Evolutionary conservation across 257 asterid genomes (phyloP), one percentile per base, ranked within the genome.

Genomic region (Knoxia roxburghii): DNA sequence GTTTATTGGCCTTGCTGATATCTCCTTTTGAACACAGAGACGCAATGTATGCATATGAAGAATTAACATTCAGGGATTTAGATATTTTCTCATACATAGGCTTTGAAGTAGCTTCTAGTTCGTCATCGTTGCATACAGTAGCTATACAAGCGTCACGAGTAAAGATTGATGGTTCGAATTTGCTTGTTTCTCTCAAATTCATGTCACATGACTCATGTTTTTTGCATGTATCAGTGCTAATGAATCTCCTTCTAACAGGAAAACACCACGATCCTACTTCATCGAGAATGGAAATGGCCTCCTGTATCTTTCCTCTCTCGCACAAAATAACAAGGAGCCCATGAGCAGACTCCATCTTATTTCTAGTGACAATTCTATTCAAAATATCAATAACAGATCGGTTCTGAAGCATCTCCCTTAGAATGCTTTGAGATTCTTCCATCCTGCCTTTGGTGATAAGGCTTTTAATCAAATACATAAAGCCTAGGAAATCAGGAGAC

Each of bases 381-480:
- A 90, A 77, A 74, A 84, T 80, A 79, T 79, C 81, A 71, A 78
- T 64, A 37, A 90, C 87, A 14, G 83, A 81, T 68, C 65, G 73
- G 35, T 72, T 73, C 62, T 75, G 88, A 75, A 93, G 91, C 99
- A 93, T 93, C 80, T 84, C 87, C 73, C 88, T 84, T 69, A 90
- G 79, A 73, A 93, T 78, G 73, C 82, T 78, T 61, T 86, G 81
- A 64, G 95, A 85, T 80, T 93, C 99, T 80, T 90, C 99, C 95
- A 93, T 88, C 76, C 99, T 88, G 73, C 99, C 99, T 79, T 88
- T 93, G 29, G 89, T 84, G 73, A 85, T 85, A 64, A 93, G 81
- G 29, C 97, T 96, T 50, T 89, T 81, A 26, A 91, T 59, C 43
- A 90, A 75, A 79, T 75, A 78, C 89, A 88, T 72, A 58, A 86